These are phyloP conservation scores for Fusarium sp. DNA, from an alignment of 2,329 filamentous ascomycete genomes.

Conservation along the genomic window DNA sequence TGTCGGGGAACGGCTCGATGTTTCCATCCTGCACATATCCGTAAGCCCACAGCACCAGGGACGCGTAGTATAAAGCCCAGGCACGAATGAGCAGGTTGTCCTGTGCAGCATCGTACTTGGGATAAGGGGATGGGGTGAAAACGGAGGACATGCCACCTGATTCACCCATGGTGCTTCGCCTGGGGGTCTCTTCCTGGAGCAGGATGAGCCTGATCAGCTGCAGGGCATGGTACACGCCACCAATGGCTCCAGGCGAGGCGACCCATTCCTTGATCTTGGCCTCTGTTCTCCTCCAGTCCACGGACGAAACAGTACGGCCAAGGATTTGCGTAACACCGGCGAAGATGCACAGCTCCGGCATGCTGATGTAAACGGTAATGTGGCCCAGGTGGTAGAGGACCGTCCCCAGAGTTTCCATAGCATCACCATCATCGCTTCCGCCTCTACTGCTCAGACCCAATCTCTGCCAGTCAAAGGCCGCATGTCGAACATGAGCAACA, in stretches of 20 bases:
- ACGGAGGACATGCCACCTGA: constrained; percentile 17
- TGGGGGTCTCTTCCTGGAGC: constrained; percentile 37
- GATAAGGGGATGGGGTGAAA: constrained; percentile 36
- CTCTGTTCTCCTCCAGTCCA: constrained; percentile 45
- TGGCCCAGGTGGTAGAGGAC: constrained; percentile 45
- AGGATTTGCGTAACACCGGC: constrained; percentile 44
- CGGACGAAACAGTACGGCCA: constrained; percentile 42
- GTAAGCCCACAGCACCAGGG: constrained; percentile 45
- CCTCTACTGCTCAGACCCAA: constrained; percentile 41
- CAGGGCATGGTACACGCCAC: constrained; percentile 44
- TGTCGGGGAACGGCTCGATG: constrained; percentile 43
- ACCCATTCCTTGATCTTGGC: constrained; percentile 47
- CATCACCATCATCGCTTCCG: constrained; percentile 44
- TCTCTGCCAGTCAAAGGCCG: constrained; percentile 46
- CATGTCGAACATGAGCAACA: constrained; percentile 43
- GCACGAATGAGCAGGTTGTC: constrained; percentile 42
- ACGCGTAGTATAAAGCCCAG: constrained; percentile 45
- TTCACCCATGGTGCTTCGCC: constrained; percentile 22
- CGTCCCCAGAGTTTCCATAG: constrained; percentile 43
- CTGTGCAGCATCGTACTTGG: constrained; percentile 41
- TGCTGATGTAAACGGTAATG: constrained; percentile 46
- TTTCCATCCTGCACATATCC: constrained; percentile 44
- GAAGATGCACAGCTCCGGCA: constrained; percentile 46
- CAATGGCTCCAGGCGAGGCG: constrained; percentile 43
- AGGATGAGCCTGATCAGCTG: constrained; percentile 44